Evolutionary conservation across 306 rosid species (phyloP).

Genomic region (Inga oerstediana): DNA sequence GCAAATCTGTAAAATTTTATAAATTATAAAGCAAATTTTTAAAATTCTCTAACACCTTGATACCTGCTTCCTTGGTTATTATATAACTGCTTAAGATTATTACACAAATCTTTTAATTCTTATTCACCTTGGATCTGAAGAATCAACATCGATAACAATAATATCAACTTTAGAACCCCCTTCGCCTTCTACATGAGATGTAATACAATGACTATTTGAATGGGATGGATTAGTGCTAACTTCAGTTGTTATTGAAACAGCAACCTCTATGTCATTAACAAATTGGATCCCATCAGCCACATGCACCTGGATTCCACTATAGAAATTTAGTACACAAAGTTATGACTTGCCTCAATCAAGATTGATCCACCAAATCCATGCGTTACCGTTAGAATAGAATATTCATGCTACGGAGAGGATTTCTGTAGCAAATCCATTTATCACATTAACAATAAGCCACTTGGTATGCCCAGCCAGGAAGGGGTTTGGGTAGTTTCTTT

Average conservation of each 20-base stretch:
- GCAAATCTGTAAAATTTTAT: slow-evolving; percentile 12
- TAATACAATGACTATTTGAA: slow-evolving; percentile 35
- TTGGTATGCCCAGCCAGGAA: background rate
- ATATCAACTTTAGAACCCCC: slow-evolving; percentile 64
- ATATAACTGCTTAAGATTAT: slow-evolving; percentile 12
- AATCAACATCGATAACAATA: slow-evolving; percentile 85
- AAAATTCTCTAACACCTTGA: background rate
- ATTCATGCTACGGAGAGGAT: background rate
- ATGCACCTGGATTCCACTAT: slow-evolving; percentile 65
- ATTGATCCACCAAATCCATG: slow-evolving; percentile 26
- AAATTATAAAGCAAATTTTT: slow-evolving; percentile 23
- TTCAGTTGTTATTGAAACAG: slow-evolving; percentile 36
- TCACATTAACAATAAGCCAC: background rate
- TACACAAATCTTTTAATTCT: slow-evolving; percentile 26
- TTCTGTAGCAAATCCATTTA: background rate
- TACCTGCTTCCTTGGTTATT: background rate
- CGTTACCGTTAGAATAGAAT: background rate
- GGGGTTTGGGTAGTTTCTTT: background rate
- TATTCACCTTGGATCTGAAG: slow-evolving; percentile 83
- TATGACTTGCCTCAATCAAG: slow-evolving; percentile 9
- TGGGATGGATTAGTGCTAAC: slow-evolving; percentile 22
- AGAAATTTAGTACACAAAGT: slow-evolving; percentile 20
- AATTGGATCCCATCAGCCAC: slow-evolving; percentile 88
- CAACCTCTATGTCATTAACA: slow-evolving; percentile 53
- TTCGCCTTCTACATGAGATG: slow-evolving; percentile 38